These are phyloP conservation scores for Dactylonectria estremocensis DNA, from an alignment of 2,329 filamentous ascomycete genomes.

Conservation along the genomic window DNA sequence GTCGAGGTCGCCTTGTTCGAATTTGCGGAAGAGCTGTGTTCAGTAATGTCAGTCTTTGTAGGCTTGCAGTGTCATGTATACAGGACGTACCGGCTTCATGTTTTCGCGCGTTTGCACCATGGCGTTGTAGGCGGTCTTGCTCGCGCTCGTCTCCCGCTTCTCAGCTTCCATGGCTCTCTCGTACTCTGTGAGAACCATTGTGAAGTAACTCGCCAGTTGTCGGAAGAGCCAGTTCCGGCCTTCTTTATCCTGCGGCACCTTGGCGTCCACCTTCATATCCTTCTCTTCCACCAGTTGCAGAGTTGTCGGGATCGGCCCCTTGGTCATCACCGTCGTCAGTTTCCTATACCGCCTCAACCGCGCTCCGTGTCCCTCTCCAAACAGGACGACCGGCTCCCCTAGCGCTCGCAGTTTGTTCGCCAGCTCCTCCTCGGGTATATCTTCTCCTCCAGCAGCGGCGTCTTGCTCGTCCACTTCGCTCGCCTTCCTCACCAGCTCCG, in stretches of 20 bases:
- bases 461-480: conserved; percentile 60
- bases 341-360: conserved; percentile 80
- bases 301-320: conserved; percentile 89
- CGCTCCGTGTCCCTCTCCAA: conserved; percentile 83
- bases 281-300: conserved; percentile 84
- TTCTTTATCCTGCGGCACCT: conserved; percentile 74
- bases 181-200: conserved; percentile 94
- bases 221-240: conserved; percentile 82
- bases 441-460: conserved; percentile 63
- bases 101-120: conserved; percentile 92
- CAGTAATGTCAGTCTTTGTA: conserved; percentile 19
- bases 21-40: conserved; percentile 82
- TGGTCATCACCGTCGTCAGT: conserved; percentile 73
- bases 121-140: conserved; percentile 84
- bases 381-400: conserved; percentile 81
- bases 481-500: conserved; percentile 71
- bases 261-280: conserved; percentile 86
- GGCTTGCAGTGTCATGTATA: not conserved
- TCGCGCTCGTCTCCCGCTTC: conserved; percentile 77
- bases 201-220: conserved; percentile 95
- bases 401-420: conserved; percentile 77
- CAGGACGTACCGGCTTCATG: conserved; percentile 77
- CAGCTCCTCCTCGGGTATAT: conserved; percentile 81
- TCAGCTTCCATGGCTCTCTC: conserved; percentile 81
- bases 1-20: conserved; percentile 86